Conservation (phyloP, 176 grass and related monocot species). For the Carex scoparia region DNA sequence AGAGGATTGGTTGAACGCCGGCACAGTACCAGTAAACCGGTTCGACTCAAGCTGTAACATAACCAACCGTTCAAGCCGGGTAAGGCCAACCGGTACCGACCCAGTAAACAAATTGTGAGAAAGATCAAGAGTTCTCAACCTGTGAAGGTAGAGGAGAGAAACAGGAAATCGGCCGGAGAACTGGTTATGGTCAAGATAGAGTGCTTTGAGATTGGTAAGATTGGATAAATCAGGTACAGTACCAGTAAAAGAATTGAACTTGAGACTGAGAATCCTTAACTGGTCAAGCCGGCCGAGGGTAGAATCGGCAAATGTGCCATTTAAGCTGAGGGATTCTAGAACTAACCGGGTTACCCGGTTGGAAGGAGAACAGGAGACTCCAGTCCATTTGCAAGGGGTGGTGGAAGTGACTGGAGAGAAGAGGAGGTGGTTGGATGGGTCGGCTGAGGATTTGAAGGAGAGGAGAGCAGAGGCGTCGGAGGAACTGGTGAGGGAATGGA, state of each 20-base stretch:
- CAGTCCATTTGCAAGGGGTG: conserved; percentile 38
- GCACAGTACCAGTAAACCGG: conserved; percentile 65
- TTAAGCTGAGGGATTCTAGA: conserved; percentile 48
- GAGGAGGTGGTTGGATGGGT: conserved; percentile 39
- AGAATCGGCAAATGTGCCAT: conserved; percentile 46
- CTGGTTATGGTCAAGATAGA: conserved; percentile 66
- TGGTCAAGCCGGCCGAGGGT: conserved; percentile 47
- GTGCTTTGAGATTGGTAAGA: conserved; percentile 73
- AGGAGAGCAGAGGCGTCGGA: conserved; percentile 29
- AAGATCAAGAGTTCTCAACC: conserved; percentile 79
- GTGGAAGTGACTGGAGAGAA: not conserved
- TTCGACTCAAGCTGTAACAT: conserved; percentile 65
- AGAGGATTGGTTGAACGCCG: conserved; percentile 68
- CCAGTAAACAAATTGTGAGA: conserved; percentile 63
- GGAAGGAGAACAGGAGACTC: conserved; percentile 36
- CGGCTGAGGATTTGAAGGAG: conserved; percentile 72
- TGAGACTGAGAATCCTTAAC: conserved; percentile 89
- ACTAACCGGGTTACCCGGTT: conserved; percentile 57
- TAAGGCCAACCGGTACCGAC: conserved; percentile 42
- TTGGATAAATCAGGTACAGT: conserved; percentile 65
- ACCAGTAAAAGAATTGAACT: conserved; percentile 65
- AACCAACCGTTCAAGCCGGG: conserved; percentile 41
- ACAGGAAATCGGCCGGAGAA: conserved; percentile 71
- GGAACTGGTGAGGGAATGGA: not conserved
- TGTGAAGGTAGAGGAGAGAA: conserved; percentile 50